Evolutionary conservation across 352 stramenopile genomes (phyloP).

Genomic region (Phytophthora sp.): DNA sequence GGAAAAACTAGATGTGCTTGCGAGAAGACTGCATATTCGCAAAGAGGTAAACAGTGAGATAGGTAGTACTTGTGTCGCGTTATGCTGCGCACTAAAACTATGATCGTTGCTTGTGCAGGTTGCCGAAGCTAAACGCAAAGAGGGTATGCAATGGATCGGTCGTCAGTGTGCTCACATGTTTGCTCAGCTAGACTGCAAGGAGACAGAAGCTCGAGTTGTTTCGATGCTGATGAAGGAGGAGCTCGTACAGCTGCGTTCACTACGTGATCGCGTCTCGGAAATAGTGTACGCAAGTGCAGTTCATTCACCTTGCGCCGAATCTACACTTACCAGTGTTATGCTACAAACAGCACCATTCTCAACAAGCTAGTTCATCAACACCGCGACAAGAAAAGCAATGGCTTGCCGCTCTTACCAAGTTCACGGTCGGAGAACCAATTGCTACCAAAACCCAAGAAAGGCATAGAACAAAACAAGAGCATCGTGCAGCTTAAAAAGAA

Average conservation of each 20-base stretch:
- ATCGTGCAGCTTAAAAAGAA: slow-evolving; percentile 32
- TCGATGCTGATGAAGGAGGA: slow-evolving; percentile 44
- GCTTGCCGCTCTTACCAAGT: slow-evolving; percentile 9
- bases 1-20: slow-evolving; percentile 36
- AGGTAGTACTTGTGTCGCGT: neutral
- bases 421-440: neutral
- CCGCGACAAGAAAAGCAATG: neutral
- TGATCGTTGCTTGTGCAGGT: slow-evolving; percentile 20
- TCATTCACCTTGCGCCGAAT: neutral
- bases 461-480: neutral
- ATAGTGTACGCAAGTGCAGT: slow-evolving; percentile 13
- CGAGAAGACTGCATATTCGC: slow-evolving; percentile 16
- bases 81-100: neutral
- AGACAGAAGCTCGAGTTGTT: slow-evolving; percentile 49
- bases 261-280: slow-evolving; percentile 12
- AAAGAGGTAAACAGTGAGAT: slow-evolving; percentile 30
- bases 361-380: slow-evolving; percentile 1
- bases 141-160: slow-evolving; percentile 60
- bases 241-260: slow-evolving; percentile 11
- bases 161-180: slow-evolving; percentile 68
- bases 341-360: slow-evolving; percentile 3
- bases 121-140: slow-evolving; percentile 46
- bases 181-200: slow-evolving; percentile 63
- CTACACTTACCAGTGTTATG: no score
- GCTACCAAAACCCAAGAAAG: neutral